Conservation (phyloP, 2,329 filamentous ascomycete genomes). For the Penicillium brevicompactum region DNA sequence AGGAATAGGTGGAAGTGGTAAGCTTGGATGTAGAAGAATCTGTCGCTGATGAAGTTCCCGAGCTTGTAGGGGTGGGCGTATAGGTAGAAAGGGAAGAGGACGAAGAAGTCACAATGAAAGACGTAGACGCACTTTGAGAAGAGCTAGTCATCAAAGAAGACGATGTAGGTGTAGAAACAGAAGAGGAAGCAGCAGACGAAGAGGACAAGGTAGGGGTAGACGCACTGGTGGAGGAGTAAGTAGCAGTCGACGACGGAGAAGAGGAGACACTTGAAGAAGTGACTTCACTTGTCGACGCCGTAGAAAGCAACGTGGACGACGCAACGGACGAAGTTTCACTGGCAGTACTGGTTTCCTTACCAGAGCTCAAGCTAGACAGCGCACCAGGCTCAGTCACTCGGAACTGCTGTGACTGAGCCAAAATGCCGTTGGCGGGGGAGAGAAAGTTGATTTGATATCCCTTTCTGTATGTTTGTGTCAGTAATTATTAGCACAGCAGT, state of each 20-base stretch:
- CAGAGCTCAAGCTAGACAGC: conserved; percentile 24
- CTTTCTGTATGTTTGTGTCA: conserved; percentile 22
- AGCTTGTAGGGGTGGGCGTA: background rate
- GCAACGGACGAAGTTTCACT: conserved; percentile 28
- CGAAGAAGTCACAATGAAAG: conserved; percentile 9
- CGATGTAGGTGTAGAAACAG: conserved; percentile 18
- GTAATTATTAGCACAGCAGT: background rate
- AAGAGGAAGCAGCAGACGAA: conserved; percentile 17
- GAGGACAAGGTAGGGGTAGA: conserved; percentile 13
- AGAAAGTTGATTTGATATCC: conserved; percentile 49
- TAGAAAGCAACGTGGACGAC: conserved; percentile 20
- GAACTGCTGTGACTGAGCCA: conserved; percentile 45
- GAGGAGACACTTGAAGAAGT: conserved; percentile 18
- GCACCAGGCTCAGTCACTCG: conserved; percentile 26
- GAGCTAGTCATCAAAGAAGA: conserved; percentile 27
- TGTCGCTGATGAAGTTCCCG: background rate
- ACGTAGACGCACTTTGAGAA: conserved; percentile 21
- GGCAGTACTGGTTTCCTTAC: conserved; percentile 27
- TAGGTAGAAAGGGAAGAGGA: conserved; percentile 4
- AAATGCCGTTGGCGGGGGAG: conserved; percentile 41
- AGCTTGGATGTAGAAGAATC: background rate
- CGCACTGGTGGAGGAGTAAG: conserved; percentile 11
- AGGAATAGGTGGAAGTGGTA: conserved; percentile 12
- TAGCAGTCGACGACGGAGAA: conserved; percentile 20
- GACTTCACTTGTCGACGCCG: conserved; percentile 16